Conservation (phyloP, 305 asterid genomes). For the Fraxinus paxiana region DNA sequence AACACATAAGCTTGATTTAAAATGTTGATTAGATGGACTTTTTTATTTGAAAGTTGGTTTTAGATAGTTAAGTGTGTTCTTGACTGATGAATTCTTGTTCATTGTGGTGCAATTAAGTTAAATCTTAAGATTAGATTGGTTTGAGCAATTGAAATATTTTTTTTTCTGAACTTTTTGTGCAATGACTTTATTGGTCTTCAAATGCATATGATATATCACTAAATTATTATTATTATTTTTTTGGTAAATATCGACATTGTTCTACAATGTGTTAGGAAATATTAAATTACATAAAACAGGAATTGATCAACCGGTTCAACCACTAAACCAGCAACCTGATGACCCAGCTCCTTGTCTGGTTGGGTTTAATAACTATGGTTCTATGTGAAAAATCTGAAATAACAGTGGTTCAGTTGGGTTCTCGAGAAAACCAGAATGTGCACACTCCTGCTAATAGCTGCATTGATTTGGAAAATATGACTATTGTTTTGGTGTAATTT, state of each 20-base stretch:
- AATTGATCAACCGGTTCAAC: neutral
- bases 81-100: neutral
- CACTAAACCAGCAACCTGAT: neutral
- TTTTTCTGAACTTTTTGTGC: neutral
- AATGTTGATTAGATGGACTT: neutral
- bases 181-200: neutral
- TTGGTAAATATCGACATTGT: neutral
- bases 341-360: neutral
- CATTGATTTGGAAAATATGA: neutral
- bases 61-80: neutral
- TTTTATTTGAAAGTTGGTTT: neutral
- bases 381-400: neutral
- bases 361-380: neutral
- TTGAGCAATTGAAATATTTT: neutral
- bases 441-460: neutral
- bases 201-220: neutral
- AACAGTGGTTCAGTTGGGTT: neutral
- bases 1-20: neutral
- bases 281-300: neutral
- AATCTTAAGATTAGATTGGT: neutral
- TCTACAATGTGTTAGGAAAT: neutral
- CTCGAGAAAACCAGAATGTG: neutral
- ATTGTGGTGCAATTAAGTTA: neutral
- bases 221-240: neutral
- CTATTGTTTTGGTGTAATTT: neutral